Percentiles rank a stretch among this genome's conserved stretches.
These are phyloP conservation scores for Penicillium goetzii DNA, from an alignment of 495 filamentous ascomycete species.

Conservation along the genomic window DNA sequence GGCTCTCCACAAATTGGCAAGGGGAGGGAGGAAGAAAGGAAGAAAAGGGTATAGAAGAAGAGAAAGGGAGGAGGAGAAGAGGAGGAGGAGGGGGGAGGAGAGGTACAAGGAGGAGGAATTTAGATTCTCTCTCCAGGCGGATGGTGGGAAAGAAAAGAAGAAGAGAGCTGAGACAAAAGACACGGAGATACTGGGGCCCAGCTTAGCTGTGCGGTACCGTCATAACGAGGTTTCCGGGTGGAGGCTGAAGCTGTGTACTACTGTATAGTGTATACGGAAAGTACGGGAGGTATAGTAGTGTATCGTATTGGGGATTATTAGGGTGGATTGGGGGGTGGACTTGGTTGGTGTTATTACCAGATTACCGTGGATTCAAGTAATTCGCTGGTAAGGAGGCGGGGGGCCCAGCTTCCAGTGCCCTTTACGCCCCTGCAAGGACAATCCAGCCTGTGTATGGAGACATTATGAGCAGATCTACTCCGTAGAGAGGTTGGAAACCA, in stretches of 20 bases:
- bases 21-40: slow-evolving; percentile 58
- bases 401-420: slow-evolving; percentile 14
- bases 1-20: slow-evolving; percentile 57
- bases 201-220: slow-evolving; percentile 36
- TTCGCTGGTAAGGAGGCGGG: slow-evolving; percentile 22
- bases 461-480: background rate
- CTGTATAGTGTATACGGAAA: background rate
- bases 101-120: slow-evolving; percentile 42
- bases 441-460: slow-evolving; percentile 10
- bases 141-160: slow-evolving; percentile 50
- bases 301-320: background rate
- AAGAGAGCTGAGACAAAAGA: slow-evolving; percentile 45
- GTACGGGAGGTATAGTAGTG: background rate
- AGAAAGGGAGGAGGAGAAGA: slow-evolving; percentile 41
- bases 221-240: slow-evolving; percentile 30
- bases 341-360: slow-evolving; percentile 6
- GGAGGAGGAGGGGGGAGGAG: slow-evolving; percentile 37
- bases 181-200: slow-evolving; percentile 35
- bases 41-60: slow-evolving; percentile 50
- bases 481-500: slow-evolving; percentile 26
- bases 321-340: background rate
- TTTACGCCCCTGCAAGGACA: slow-evolving; percentile 33
- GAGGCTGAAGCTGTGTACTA: slow-evolving; percentile 29
- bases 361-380: background rate
- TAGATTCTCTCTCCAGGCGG: slow-evolving; percentile 55